Evolutionary conservation across 129 eudicot genomes (phyloP).

Genomic region (Escallonia rubra): DNA sequence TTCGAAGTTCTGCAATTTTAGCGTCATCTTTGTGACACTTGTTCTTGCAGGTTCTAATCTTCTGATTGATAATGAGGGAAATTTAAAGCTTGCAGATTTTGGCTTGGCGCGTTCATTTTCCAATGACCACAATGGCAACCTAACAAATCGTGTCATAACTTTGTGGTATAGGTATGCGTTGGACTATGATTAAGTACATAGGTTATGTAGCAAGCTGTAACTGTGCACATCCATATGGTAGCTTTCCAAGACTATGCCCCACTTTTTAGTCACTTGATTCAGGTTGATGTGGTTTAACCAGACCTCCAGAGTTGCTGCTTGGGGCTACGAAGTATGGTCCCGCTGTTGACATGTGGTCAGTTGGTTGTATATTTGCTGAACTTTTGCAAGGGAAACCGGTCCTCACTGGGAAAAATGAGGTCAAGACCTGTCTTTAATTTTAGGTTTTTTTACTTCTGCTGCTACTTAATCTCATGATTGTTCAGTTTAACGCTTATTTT

Average conservation of each 20-base stretch:
- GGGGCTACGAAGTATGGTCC: constrained; percentile 97
- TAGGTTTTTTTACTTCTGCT: neutral
- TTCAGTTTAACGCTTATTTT: neutral
- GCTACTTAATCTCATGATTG: neutral
- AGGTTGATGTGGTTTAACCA: constrained; percentile 29
- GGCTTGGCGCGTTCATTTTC: constrained; percentile 85
- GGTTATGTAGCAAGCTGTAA: neutral
- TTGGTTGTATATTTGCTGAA: constrained; percentile 94
- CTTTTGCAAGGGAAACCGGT: constrained; percentile 85
- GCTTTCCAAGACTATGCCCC: constrained; percentile 7
- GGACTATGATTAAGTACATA: neutral
- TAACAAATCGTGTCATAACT: constrained; percentile 92
- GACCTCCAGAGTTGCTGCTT: constrained; percentile 97
- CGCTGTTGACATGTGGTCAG: constrained; percentile 98
- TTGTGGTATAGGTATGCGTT: constrained; percentile 84
- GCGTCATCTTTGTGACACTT: constrained; percentile 14
- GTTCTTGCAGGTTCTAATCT: constrained; percentile 72
- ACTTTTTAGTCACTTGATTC: constrained; percentile 12
- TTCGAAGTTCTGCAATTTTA: constrained; percentile 1
- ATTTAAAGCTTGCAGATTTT: constrained; percentile 94
- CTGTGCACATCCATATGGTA: neutral
- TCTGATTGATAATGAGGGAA: constrained; percentile 90
- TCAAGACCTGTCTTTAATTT: constrained; percentile 7
- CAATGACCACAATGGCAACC: constrained; percentile 61
- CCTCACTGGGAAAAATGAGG: constrained; percentile 93